A percentile compares a stretch with the other conserved stretches of the same genome.
These are phyloP conservation scores for Ustilago trichophora DNA, from an alignment of 1,284 basidiomycete genomes.

Conservation along the genomic window DNA sequence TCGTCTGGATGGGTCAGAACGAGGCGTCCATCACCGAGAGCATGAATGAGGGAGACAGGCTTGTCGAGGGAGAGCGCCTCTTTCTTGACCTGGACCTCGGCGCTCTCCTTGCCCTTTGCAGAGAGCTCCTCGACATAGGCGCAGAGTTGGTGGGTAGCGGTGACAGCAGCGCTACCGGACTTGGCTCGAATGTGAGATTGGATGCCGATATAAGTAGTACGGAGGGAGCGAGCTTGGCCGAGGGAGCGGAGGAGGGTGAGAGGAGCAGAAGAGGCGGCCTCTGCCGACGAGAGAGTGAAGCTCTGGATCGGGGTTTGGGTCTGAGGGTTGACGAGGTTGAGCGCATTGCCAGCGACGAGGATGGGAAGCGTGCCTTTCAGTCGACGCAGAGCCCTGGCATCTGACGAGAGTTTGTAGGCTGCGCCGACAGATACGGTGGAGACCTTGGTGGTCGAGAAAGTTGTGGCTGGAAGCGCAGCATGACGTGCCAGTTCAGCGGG, in stretches of 20 bases:
- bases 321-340: constrained; percentile 46
- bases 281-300: constrained; percentile 34
- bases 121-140: constrained; percentile 42
- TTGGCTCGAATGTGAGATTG: constrained; percentile 15
- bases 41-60: constrained; percentile 33
- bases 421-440: constrained; percentile 28
- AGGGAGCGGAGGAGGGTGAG: constrained; percentile 32
- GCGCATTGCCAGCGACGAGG: constrained; percentile 29
- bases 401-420: constrained; percentile 46
- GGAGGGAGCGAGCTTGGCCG: constrained; percentile 16
- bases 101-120: constrained; percentile 43
- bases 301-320: constrained; percentile 43
- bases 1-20: constrained; percentile 34
- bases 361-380: constrained; percentile 39
- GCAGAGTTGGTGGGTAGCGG: constrained; percentile 22
- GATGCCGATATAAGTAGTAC: constrained; percentile 37
- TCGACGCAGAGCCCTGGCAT: constrained; percentile 23
- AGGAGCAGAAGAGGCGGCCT: constrained; percentile 28
- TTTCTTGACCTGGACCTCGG: constrained; percentile 29
- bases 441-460: constrained; percentile 23
- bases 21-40: constrained; percentile 32
- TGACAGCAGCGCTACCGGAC: constrained; percentile 15
- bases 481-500: constrained; percentile 28
- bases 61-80: constrained; percentile 19
- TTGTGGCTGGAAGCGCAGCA: constrained; percentile 27